A percentile compares a stretch with the other conserved stretches of the same genome.
Conservation (phyloP, 371 early-diverging fungal genomes). For the Mucor indicus region DNA sequence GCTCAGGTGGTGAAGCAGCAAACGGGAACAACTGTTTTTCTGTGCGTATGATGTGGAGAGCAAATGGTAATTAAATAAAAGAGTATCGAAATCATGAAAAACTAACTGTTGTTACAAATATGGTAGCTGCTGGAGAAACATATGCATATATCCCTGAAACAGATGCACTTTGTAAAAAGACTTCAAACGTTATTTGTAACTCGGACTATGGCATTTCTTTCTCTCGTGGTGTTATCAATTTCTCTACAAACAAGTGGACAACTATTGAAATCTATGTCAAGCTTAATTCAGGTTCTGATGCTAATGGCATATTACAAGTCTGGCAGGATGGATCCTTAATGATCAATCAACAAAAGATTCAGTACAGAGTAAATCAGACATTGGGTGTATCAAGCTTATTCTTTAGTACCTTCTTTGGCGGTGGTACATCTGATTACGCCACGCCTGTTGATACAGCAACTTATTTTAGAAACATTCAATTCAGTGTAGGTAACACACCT, state of each 20-base stretch:
- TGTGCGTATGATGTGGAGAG: slow-evolving; percentile 49
- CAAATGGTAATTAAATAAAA: slow-evolving; percentile 24
- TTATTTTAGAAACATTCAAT: slow-evolving; percentile 39
- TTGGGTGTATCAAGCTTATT: slow-evolving; percentile 36
- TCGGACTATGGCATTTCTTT: slow-evolving; percentile 46
- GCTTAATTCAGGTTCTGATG: slow-evolving; percentile 33
- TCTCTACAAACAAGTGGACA: slow-evolving; percentile 31
- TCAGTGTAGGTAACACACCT: slow-evolving; percentile 28
- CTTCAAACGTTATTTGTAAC: slow-evolving; percentile 31
- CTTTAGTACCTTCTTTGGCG: slow-evolving; percentile 56
- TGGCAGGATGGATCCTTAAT: slow-evolving; percentile 37
- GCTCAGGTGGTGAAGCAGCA: slow-evolving; percentile 43
- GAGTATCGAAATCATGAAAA: not conserved
- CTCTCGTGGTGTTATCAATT: slow-evolving; percentile 46
- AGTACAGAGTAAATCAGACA: slow-evolving; percentile 23
- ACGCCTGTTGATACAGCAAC: slow-evolving; percentile 34
- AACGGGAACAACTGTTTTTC: slow-evolving; percentile 40
- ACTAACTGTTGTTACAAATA: not conserved
- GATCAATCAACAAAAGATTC: slow-evolving; percentile 30
- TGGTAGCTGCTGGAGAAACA: slow-evolving; percentile 26
- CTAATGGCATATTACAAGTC: slow-evolving; percentile 35
- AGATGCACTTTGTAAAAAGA: slow-evolving; percentile 33
- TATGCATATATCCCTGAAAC: slow-evolving; percentile 44
- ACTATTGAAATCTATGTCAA: slow-evolving; percentile 39
- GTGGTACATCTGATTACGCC: slow-evolving; percentile 32